A percentile compares a stretch with the other conserved stretches of the same genome.
Conservation (phyloP, 2,329 filamentous ascomycete genomes). For the Neodidymelliopsis sp. region DNA sequence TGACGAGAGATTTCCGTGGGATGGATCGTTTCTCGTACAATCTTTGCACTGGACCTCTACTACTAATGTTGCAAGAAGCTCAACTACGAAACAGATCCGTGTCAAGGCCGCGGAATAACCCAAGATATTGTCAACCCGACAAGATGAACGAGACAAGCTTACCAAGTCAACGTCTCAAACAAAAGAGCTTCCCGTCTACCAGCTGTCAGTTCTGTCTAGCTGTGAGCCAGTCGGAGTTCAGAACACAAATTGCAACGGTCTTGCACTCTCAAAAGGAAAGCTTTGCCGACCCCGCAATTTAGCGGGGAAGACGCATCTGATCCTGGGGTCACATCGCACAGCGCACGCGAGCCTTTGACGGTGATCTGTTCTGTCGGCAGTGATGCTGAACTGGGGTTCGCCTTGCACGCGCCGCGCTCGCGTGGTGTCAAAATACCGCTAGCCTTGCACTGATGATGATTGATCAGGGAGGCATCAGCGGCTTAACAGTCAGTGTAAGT, state of each 20-base stretch:
- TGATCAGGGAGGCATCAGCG: too few species aligned
- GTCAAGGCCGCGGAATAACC: too few species aligned
- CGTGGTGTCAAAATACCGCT: too few species aligned
- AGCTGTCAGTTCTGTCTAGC: neutral
- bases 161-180: neutral
- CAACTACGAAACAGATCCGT: too few species aligned
- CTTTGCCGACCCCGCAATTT: constrained; percentile 3
- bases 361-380: constrained; percentile 1
- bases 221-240: neutral
- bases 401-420: constrained; percentile 10
- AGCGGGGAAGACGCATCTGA: neutral
- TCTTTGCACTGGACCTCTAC: too few species aligned
- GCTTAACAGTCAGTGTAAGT: too few species aligned
- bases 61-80: too few species aligned
- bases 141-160: neutral
- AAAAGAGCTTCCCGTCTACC: neutral
- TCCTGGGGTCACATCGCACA: constrained; percentile 13
- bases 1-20: neutral
- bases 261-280: constrained; percentile 5
- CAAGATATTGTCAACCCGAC: too few species aligned
- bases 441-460: too few species aligned
- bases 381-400: neutral
- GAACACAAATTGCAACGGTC: neutral
- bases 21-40: neutral
- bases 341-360: constrained; percentile 4